Conservation (phyloP, 306 rosid genomes). For the Argentina anserina region DNA sequence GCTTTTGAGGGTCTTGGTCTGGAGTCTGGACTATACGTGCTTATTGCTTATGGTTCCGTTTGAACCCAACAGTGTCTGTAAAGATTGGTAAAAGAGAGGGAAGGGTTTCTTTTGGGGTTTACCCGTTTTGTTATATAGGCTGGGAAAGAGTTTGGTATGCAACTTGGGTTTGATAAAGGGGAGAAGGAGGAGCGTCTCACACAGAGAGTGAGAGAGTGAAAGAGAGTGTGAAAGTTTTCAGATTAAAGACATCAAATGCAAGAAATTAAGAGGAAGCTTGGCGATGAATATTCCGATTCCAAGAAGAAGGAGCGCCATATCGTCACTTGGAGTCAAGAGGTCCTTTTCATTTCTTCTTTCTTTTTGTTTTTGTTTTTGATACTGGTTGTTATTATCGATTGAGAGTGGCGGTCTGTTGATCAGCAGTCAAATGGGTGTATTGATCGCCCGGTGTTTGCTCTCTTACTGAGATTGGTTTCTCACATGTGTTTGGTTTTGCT, state of each 20-base stretch:
- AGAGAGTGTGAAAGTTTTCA: slow-evolving; percentile 16
- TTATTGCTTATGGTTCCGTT: slow-evolving; percentile 29
- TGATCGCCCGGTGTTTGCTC: not conserved
- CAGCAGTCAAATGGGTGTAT: not conserved
- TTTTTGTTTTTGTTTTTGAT: not conserved
- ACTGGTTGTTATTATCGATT: not conserved
- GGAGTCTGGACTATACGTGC: not conserved
- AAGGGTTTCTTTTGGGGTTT: slow-evolving; percentile 24
- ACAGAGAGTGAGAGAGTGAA: slow-evolving; percentile 25
- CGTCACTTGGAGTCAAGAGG: slow-evolving; percentile 97
- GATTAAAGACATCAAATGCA: slow-evolving; percentile 57
- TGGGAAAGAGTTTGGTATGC: slow-evolving; percentile 59
- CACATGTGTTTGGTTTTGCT: slow-evolving; percentile 23
- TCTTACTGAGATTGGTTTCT: slow-evolving; percentile 17
- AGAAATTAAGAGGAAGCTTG: slow-evolving; percentile 43
- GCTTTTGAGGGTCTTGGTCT: slow-evolving; percentile 42
- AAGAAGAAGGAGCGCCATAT: slow-evolving; percentile 99
- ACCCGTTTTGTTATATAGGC: slow-evolving; percentile 22
- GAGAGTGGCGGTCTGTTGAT: not conserved
- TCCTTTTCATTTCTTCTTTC: slow-evolving; percentile 18
- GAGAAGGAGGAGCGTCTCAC: slow-evolving; percentile 74
- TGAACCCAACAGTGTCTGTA: slow-evolving; percentile 25
- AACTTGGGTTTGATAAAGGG: slow-evolving; percentile 55
- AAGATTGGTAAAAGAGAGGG: slow-evolving; percentile 22
- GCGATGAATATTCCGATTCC: slow-evolving; percentile 67